A percentile compares a stretch with the other conserved stretches of the same genome.
phyloP scores from a whole-genome alignment of 495 filamentous ascomycete genomes.

The Penicillium ochrochloron region DNA sequence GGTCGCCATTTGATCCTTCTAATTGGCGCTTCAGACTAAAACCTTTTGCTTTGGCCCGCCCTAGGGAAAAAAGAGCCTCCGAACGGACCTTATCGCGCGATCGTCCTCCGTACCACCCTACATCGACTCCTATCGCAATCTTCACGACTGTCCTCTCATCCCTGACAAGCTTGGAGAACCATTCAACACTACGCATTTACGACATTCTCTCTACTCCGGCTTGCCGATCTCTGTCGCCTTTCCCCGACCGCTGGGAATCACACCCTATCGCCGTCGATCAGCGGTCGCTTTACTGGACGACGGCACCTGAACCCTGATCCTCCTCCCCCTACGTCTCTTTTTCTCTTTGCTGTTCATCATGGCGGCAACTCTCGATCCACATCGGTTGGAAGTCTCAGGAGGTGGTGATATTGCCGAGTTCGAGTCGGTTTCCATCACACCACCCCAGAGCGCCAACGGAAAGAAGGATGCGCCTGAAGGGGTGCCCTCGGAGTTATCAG shows the following conservation, averaged over 20 bases:
- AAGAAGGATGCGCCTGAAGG: constrained; percentile 50
- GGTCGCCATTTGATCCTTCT: constrained; percentile 15
- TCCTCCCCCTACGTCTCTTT: constrained; percentile 16
- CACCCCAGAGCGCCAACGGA: constrained; percentile 51
- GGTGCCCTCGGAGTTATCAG: constrained; percentile 50
- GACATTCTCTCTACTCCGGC: constrained; percentile 9
- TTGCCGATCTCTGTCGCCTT: constrained; percentile 16
- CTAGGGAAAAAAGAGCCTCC: constrained; percentile 31
- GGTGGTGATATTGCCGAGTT: constrained; percentile 36
- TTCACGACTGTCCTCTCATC: constrained; percentile 5
- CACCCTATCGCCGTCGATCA: constrained; percentile 50
- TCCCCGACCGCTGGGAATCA: constrained; percentile 55
- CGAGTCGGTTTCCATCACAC: constrained; percentile 48
- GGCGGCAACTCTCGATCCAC: constrained; percentile 43
- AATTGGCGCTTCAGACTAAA: constrained; percentile 24
- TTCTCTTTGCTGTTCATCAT: constrained; percentile 29
- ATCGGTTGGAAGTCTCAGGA: constrained; percentile 33
- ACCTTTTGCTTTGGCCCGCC: constrained; percentile 14
- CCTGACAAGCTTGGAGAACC: constrained; percentile 17
- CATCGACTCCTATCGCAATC: constrained; percentile 7
- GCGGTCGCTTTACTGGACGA: constrained; percentile 54
- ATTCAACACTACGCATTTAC: constrained; percentile 11
- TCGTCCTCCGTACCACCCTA: constrained; percentile 18
- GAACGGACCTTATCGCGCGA: constrained; percentile 36
- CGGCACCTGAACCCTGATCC: constrained; percentile 34